Conservation (phyloP, 2,329 filamentous ascomycete genomes). For the Fusarium goolgardi region DNA sequence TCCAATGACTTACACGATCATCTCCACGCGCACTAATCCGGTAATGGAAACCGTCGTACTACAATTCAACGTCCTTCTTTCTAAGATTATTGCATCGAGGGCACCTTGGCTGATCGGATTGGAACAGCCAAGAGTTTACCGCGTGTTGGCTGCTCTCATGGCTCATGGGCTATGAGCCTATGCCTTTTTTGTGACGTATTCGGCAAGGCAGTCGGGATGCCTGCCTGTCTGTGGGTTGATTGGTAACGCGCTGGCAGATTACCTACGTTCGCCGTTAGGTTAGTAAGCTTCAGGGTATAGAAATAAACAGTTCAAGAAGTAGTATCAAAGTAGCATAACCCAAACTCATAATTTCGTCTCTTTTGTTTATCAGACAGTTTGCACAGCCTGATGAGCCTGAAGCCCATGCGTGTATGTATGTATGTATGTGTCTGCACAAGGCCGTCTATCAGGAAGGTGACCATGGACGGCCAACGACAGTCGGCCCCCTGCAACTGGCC, state of each 20-base stretch:
- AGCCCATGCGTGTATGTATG: neutral
- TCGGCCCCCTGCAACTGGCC: slow-evolving; percentile 12
- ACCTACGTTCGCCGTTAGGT: too few relatives aligned
- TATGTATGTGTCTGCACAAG: slow-evolving; percentile 1
- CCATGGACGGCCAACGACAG: slow-evolving; percentile 12
- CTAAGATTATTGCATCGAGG: too few relatives aligned
- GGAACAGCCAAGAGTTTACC: slow-evolving; percentile 30
- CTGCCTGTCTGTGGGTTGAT: slow-evolving; percentile 40
- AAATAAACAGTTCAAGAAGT: too few relatives aligned
- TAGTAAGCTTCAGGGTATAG: too few relatives aligned
- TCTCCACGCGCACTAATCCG: slow-evolving; percentile 2
- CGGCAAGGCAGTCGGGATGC: slow-evolving; percentile 19
- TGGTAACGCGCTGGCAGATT: slow-evolving; percentile 12
- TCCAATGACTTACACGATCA: slow-evolving; percentile 9
- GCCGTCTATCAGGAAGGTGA: slow-evolving; percentile 5
- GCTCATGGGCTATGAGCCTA: slow-evolving; percentile 3
- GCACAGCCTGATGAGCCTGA: neutral
- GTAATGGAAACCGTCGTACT: slow-evolving; percentile 12
- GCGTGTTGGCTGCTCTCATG: slow-evolving; percentile 26
- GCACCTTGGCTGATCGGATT: slow-evolving; percentile 23
- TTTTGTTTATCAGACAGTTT: neutral
- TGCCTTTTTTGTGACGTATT: neutral
- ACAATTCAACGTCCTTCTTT: neutral
- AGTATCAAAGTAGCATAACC: too few relatives aligned
- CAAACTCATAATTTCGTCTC: too few relatives aligned